Base-by-base conservation (phyloP, 169 alveolate species). In the Eimeria sp. region DNA sequence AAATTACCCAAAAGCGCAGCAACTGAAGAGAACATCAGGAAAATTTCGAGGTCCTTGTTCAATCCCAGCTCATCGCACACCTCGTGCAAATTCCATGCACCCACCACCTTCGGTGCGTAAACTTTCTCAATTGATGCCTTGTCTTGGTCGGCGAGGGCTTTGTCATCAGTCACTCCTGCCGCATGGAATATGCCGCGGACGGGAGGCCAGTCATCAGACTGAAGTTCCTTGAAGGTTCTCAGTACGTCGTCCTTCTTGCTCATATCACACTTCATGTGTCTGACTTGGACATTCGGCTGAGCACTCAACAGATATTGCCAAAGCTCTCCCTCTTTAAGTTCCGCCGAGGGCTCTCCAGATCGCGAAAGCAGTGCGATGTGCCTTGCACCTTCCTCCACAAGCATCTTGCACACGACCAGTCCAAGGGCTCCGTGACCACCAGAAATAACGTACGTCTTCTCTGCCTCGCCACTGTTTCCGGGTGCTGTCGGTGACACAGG, bases 81-180 rank as follows among this genome's bases (percentile, higher is more conserved):
- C 66, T 95, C 95, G 95, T 97, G 98, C 82, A 97, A 54, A 85
- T 97, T 95, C 98, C 98, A 97, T 13, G 98, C 98, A 18, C 98
- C 98, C 43, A 95, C 56, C 30, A 93, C 98, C 97, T 97, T 97
- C 2, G 98, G 98, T n/a, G 30, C 54, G 74, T 95, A 97, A 20
- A 96, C 97, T 85, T 95, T 88, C 56, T 91, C 95, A 20, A 97
- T 85, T 23, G 96, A 60, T 30, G 78, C 91, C 23, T 60, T 37
- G 54, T 95, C 95, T 85, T 96, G 98, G 25, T 76, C 64, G 11
- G 80, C 64, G 54, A 97, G 85, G 18, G 85, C 88, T 8, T 95
- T 97, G 88, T 97, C 98, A 14, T 66, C 93, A 25, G 97, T 76
- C 76, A 97, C 95, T 16, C 98, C 98, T 14, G 98, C 98, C 33